These are phyloP conservation scores for Phalaenopsis hybrid DNA, from an alignment of 116 monocot species.

Conservation along the genomic window DNA sequence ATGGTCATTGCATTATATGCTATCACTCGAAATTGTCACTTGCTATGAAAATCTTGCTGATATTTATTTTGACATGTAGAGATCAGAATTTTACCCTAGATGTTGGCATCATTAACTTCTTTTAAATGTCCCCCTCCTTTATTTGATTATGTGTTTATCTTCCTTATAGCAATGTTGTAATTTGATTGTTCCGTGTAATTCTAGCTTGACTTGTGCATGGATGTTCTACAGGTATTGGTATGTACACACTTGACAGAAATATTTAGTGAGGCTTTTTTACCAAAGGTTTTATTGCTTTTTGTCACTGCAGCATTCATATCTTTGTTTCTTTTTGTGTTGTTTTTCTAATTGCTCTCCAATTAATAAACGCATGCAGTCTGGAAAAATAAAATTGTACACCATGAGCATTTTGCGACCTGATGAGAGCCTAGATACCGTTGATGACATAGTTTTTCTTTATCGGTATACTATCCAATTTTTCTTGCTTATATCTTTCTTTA, in stretches of 20 bases:
- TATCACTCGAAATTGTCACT: too few species aligned
- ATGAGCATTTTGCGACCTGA: slow-evolving; percentile 89
- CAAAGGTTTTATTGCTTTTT: slow-evolving; percentile 35
- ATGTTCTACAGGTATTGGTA: slow-evolving; percentile 56
- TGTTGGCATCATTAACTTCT: too few species aligned
- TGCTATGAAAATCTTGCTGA: too few species aligned
- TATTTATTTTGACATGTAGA: too few species aligned
- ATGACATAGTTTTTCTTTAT: slow-evolving; percentile 83
- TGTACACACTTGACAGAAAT: slow-evolving; percentile 94
- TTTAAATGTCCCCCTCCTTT: too few species aligned
- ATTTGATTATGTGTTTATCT: too few species aligned
- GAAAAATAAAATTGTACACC: slow-evolving; percentile 68
- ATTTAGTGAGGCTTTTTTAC: slow-evolving; percentile 53
- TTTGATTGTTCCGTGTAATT: background rate
- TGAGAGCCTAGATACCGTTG: slow-evolving; percentile 25
- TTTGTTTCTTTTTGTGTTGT: background rate
- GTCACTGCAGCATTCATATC: slow-evolving; percentile 3
- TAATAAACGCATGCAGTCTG: slow-evolving; percentile 38
- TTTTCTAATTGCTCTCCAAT: background rate
- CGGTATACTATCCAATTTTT: slow-evolving; percentile 27
- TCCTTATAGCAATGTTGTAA: too few species aligned
- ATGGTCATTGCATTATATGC: too few species aligned
- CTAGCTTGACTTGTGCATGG: background rate
- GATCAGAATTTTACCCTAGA: too few species aligned
- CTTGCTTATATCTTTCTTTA: background rate